phyloP scores from a whole-genome alignment of 1,284 basidiomycete species.

The Melampsora americana region DNA sequence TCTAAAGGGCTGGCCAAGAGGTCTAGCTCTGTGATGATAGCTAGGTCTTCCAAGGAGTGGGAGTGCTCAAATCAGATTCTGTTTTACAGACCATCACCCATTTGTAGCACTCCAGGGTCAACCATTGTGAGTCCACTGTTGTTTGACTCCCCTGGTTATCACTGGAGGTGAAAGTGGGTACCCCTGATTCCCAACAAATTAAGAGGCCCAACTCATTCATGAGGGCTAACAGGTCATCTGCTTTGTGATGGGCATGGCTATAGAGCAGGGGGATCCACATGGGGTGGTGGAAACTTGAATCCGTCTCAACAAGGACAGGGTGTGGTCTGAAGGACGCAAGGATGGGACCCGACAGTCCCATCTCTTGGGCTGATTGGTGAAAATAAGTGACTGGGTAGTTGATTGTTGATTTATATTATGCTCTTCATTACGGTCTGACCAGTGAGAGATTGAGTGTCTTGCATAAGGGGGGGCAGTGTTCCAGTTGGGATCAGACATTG shows the following conservation, averaged over 20 bases:
- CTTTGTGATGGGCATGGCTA: neutral
- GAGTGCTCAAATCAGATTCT: neutral
- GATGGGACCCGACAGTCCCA: neutral
- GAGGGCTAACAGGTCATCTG: neutral
- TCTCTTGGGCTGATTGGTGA: neutral
- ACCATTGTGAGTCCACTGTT: neutral
- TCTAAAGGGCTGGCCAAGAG: neutral
- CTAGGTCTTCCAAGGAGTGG: neutral
- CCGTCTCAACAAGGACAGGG: neutral
- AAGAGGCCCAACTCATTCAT: neutral
- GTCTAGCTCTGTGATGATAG: neutral
- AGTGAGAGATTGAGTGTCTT: neutral
- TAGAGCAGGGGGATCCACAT: neutral
- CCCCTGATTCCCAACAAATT: neutral
- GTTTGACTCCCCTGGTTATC: neutral
- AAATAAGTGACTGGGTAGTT: neutral
- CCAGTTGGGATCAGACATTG: neutral
- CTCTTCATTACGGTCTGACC: neutral
- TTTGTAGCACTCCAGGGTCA: neutral
- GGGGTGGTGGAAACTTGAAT: neutral
- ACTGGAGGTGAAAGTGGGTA: neutral
- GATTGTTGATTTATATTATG: too few relatives aligned
- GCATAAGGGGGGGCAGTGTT: neutral
- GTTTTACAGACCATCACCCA: neutral
- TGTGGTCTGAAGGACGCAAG: neutral